Evolutionary conservation across 2,329 filamentous ascomycete species (phyloP), one percentile per base, ranked within the genome.

Genomic region (Aspergillus jensenii): DNA sequence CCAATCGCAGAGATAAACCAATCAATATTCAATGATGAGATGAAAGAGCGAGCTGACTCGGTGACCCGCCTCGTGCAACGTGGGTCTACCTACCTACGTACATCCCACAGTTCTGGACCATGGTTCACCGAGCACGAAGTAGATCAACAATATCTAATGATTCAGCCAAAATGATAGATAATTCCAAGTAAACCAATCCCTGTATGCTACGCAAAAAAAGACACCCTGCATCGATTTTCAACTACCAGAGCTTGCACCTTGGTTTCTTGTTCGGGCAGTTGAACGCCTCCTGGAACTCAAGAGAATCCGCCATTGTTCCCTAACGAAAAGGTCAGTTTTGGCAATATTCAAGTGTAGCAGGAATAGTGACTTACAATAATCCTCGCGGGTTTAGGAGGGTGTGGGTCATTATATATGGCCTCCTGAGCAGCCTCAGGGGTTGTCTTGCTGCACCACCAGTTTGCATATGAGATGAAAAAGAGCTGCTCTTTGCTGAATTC

Each of bases 191-290:
- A n/a, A 15, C 37, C 17, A n/a, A 31, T 11, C 27, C 27, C 27
- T 31, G 9, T 31, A 31, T 31, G 27, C 9, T 9, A 9, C 27
- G 27, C 27, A 31, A 31, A 31, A 31, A 31, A 11, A 31, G 27
- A 31, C 27, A 9, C 25, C 15, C 44, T n/a, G 37, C 31, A 12
- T 39, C 35, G 14, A 17, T 9, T 17, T 25, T 31, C 37, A 52
- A 31, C 65, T 81, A 91, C 87, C 88, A 90, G 57, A 91, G 74
- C 73, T 90, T 84, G 70, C 88, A 91, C 33, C 81, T 83, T 0
- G 87, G 87, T 69, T 89, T 81, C 75, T 86, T 88, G 3, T 76
- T 76, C 15, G 83, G 79, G 68, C 88, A 91, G 47, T 83, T 76
- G 71, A 90, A 91, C 9, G 84, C 85, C 70, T 89, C 83, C 58